phyloP scores from a whole-genome alignment of 176 grass and related monocot genomes.

The Zea luxurians region DNA sequence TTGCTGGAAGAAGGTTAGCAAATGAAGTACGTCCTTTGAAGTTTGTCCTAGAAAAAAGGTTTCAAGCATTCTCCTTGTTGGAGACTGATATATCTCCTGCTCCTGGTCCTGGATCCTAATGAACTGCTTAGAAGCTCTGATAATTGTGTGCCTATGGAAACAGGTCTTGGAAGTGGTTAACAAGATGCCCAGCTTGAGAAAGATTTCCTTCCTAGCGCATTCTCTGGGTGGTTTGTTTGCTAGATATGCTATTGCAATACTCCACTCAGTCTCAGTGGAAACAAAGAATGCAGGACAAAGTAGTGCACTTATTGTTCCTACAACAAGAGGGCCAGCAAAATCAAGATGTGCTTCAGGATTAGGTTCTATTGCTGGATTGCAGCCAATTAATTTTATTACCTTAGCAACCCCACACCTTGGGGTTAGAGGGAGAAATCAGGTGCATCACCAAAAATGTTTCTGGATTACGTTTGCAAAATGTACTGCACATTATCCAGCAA shows the following conservation, averaged over 20 bases:
- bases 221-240: slow-evolving; percentile 87
- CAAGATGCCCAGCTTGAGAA: slow-evolving; percentile 59
- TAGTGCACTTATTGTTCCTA: not conserved
- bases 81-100: slow-evolving; percentile 28
- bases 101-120: slow-evolving; percentile 31
- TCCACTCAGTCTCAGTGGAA: slow-evolving; percentile 54
- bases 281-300: slow-evolving; percentile 25
- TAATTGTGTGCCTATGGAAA: slow-evolving; percentile 28
- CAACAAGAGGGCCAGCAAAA: slow-evolving; percentile 24
- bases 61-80: slow-evolving; percentile 26
- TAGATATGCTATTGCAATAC: slow-evolving; percentile 76
- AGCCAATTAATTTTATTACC: slow-evolving; percentile 80
- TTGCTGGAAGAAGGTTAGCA: slow-evolving; percentile 78
- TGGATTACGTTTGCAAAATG: not conserved
- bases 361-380: slow-evolving; percentile 62
- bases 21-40: slow-evolving; percentile 64
- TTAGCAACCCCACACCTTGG: slow-evolving; percentile 96
- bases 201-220: slow-evolving; percentile 84
- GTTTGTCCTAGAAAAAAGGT: slow-evolving; percentile 29
- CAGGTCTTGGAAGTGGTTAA: slow-evolving; percentile 72
- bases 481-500: not conserved
- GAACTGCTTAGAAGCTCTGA: slow-evolving; percentile 22
- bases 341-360: slow-evolving; percentile 27
- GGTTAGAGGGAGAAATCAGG: slow-evolving; percentile 92
- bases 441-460: slow-evolving; percentile 14